Evolutionary conservation across 257 asterid species (phyloP), one percentile per base, ranked within the genome.

Genomic region (Salvia hispanica): DNA sequence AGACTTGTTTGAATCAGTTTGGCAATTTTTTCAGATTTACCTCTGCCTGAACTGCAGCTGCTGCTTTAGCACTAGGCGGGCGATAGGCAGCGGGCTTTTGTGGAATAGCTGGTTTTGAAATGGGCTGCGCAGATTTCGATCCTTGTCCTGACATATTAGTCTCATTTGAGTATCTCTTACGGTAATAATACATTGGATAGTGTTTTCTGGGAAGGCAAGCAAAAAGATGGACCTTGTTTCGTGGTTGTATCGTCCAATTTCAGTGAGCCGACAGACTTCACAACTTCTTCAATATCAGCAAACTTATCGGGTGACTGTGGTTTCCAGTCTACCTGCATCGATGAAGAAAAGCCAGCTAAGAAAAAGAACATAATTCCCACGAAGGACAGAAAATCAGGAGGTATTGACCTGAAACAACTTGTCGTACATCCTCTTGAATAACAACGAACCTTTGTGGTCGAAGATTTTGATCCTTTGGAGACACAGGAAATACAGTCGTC

Each of bases 41-140:
- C 99, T 90, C 95, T 13, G 95, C 95, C 78, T 90, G 96, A 78
- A 83, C 82, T 25, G 89, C 79, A 66, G 87, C 99, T 13, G 95
- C 95, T 54, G 93, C 92, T 79, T 93, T 93, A 65, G 95, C 96
- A 71, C 89, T 97, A 66, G 97, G 97, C 7, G 99, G 97, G 39
- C 96, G 88, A 81, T 93, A 93, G 65, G 99, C 97, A 78, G 97
- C 85, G 44, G 96, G 96, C 73, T 93, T 93, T 71, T 83, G 94
- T 15, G 83, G 79, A 69, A 89, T 76, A 56, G 78, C 65, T 62
- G 87, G 79, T 74, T 85, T 90, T 43, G 87, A 75, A 43, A 78
- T 56, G 36, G 79, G 71, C 72, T 83, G 86, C 37, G 76, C 67
- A 58, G 85, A 33, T 83, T 90, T 92, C 15, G 84, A 70, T 51